Evolutionary conservation across 306 rosid genomes (phyloP), one percentile per base, ranked within the genome.

Genomic region (Trifolium repens): DNA sequence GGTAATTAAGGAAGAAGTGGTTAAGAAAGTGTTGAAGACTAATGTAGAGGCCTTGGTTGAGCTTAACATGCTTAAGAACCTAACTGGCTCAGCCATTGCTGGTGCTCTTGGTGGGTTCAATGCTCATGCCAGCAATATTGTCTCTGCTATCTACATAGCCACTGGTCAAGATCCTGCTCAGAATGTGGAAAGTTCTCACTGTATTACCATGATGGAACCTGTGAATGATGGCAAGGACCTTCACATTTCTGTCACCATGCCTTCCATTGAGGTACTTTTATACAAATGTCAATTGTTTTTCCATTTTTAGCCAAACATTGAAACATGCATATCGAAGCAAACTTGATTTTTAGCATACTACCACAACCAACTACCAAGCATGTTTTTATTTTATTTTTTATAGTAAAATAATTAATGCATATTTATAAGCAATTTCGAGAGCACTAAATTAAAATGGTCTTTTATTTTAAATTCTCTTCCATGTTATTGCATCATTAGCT

Each of bases 151-250:
- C 62, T 90, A 79, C 77, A 65, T 90, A 34, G 96, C 96, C 83
- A 90, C 91, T 5, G 96, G 96, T 77, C 96, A 90, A 62, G 96
- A 90, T 81, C 96, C 96, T 35, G 96, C 96, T 72, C 92, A 90
- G 82, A 90, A 90, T 84, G 83, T 90, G 22, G 96, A 90, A 85
- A 90, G 96, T 79, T 90, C 92, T 32, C 91, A 90, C 58, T 88
- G 96, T 77, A 86, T 88, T 27, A 84, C 92, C 69, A 89, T 89
- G 93, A 87, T 89, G 89, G 93, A 87, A 78, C 76, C 93, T n/a
- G 77, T 87, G 40, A 87, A 89, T 50, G 73, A 83, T 54, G 93
- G 93, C 73, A 87, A 81, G 67, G 91, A 89, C 80, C 93, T 89
- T 79, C 93, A 89, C 73, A 14, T 89, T 71, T 89, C 93, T 44